Base-by-base conservation (phyloP, 768 basidiomycete species). In the Boletus patriciae region DNA sequence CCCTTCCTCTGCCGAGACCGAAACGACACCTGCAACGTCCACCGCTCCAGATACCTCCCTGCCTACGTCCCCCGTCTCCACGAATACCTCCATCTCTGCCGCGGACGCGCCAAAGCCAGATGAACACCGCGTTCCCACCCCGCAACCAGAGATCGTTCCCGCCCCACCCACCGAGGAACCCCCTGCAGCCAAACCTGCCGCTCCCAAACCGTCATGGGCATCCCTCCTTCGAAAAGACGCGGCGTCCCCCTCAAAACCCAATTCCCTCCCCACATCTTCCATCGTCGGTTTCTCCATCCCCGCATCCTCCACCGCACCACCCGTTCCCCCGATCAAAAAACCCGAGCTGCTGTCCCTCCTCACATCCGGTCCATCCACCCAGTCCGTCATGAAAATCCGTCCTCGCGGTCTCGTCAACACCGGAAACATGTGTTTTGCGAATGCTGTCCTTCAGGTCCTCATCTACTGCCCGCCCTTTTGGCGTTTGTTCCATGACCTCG, bases 391-490 rank as follows among this genome's bases (percentile, higher is more conserved):
- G 36, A 72, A 70, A 46, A 81, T 91, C 34, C 76, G 79, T 8
- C 84, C 92, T 1, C 79, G 95, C 15, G 96, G 96, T 6, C 75
- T 99, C 47, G 79, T 98, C 62, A 99, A 99, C 72, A 88, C 84
- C 3, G 95, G 96, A 1, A 99, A 99, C 73, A 87, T 98, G 86
- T 99, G 96, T 70, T 99, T 98, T 68, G 94, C 94, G 29, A 99
- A 98, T 66, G 86, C 94, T 0, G 90, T 98, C 23, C 76, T 99
- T 31, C 96, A 98, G 75, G 84, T 90, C 2, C 79, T 99, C 29
- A 82, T 95, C 1, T 96, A 94, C 71, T 93, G 89, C 63, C 80
- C 83, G n/a, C 92, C 90, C 1, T 98, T 98, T 71, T 85, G 86
- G 66, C 78, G 78, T 45, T 72, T 98, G 36, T 89, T 99, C 66